Base-by-base conservation (phyloP, 192 early-diverging fungal genomes). In the Piromyces finnis region DNA sequence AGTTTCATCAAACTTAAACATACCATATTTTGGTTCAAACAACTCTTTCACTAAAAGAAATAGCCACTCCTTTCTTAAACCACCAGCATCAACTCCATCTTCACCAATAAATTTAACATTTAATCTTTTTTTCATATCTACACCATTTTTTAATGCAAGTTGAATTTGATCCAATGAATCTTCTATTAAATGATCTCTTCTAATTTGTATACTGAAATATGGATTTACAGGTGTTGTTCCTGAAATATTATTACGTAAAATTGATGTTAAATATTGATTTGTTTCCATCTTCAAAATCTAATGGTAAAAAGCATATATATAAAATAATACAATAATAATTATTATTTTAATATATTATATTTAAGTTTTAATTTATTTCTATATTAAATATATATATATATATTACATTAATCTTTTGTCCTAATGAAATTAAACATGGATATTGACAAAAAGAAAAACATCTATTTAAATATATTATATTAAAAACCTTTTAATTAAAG, bases 1-100 rank as follows among this genome's bases (percentile, higher is more conserved):
- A 79, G 93, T 94, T 39, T 96, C 94, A 81, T 96, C 93, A 77
- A 88, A 93, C 29, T 83, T 86, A 84, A 94, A 96, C 87, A 86
- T 88, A 77, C 96, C 95, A 83, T 94, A 97, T 82, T 94, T 91
- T 14, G 88, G 87, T 81, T 94, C 93, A 85, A 96, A 95, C 28
- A 97, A 87, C 37, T 96, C 94, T 79, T 94, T 89, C 68, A 96
- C 93, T 22, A 96, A 90, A 29, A 96, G 88, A 79, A 94, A 92
- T 81, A 97, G 96, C 86, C 95, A 97, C 86, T 97, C 96, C 82
- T 96, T 96, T 79, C 94, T 94, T 30, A 97, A 92, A 16, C 96
- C 96, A 77, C 96, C 96, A 80, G 95, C 94, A 82, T 96, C 95
- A 17, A 97, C 92, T 29, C 94, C 96, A 18, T 79, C 85, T 79